Evolutionary conservation across 2,329 filamentous ascomycete species (phyloP).

Genomic region (Alternaria panax): DNA sequence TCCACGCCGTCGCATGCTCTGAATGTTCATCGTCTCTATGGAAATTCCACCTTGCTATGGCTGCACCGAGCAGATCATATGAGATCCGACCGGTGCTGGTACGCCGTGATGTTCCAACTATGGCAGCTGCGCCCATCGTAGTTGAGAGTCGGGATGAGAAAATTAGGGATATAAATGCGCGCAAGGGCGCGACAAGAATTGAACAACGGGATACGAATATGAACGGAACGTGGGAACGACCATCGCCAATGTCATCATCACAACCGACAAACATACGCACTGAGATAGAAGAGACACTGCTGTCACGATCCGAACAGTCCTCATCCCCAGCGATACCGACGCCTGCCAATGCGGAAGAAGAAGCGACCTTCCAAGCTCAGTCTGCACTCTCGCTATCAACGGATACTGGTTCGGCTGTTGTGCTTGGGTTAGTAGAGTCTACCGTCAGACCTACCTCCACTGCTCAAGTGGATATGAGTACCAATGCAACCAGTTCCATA

Average conservation of each 20-base stretch:
- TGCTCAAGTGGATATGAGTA: not conserved
- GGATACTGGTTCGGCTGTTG: not conserved
- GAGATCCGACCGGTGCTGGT: conserved; percentile 11
- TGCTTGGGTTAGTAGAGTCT: not conserved
- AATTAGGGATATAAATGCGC: not conserved
- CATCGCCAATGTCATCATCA: not conserved
- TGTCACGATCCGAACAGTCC: not conserved
- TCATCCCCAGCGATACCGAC: not conserved
- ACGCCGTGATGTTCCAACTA: conserved; percentile 1
- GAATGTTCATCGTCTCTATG: conserved; percentile 3
- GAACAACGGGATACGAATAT: not conserved
- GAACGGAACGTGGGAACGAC: not conserved
- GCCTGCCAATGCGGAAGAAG: not conserved
- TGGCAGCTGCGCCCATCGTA: not conserved
- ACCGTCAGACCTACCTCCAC: not conserved
- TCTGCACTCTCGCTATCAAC: not conserved
- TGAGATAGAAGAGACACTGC: not conserved
- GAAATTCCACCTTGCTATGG: conserved; percentile 5
- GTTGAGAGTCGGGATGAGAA: not conserved
- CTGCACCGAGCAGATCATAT: conserved; percentile 6
- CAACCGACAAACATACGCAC: not conserved
- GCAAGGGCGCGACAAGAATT: not conserved
- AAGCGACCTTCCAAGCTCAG: not conserved
- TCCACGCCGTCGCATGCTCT: not conserved
- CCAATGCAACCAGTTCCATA: not conserved